Base-by-base conservation (phyloP, 2,329 filamentous ascomycete species). In the Phaeoacremonium minimum region DNA sequence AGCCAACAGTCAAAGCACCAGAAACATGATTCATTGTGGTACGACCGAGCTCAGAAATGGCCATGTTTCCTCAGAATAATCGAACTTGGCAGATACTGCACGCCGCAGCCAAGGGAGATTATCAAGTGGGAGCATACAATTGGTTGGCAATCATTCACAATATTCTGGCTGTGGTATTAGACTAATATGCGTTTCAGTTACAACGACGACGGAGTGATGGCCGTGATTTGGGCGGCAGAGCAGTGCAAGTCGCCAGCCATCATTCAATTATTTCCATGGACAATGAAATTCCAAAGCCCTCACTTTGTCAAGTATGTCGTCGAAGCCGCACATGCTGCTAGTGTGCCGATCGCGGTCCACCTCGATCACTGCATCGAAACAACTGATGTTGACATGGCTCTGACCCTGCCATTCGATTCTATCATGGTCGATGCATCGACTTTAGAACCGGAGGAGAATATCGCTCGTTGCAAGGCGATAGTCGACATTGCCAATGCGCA, bases 341-440 rank as follows among this genome's bases (percentile, higher is more conserved):
- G 50, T 5, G 72, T 78, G 2, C 75, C 75, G 2, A 54, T 78
- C 16, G 66, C 68, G 4, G 61, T 79, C 5, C 75, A 78, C 54
- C 66, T 79, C 50, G 75, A 79, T 56, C 75, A 79, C 52, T 74
- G 73, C n/a, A 73, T 55, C n/a, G 47, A 51, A 31, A 37, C 33
- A 2, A 44, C 46, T 18, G 53, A 57, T 18, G 45, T 55, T 14
- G 47, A 52, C 20, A 36, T 45, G 5, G 53, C 53, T 12, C 47
- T 53, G 18, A 42, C 50, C 16, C 50, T 73, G 22, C 64, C 64
- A 0, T 81, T 82, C 43, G 78, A 83, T 49, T 71, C 67, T 16
- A 80, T 83, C 48, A 82, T 83, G 78, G 71, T 83, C 2, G 80
- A 83, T 53, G 83, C 83, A 73, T 74, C 67, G 30, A 76, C 81